A percentile compares a stretch with the other conserved stretches of the same genome.
Evolutionary conservation across 2,329 filamentous ascomycete species (phyloP).

Genomic region (Aspergillus arachidicola): DNA sequence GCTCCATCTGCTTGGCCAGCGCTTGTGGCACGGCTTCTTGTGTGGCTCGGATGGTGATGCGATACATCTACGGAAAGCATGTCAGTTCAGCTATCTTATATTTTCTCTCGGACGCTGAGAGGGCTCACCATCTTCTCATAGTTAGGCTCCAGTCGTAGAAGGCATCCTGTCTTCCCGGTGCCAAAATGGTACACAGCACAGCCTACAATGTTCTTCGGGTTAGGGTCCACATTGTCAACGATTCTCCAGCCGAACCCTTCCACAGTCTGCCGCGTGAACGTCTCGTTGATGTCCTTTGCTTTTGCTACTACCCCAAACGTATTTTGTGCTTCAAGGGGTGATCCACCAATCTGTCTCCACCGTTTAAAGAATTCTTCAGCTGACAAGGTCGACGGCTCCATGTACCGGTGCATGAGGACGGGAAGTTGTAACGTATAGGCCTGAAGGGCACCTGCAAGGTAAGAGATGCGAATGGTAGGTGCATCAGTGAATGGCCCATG

Average conservation of each 20-base stretch:
- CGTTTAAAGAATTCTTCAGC: conserved; percentile 98
- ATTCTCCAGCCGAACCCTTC: conserved; percentile 90
- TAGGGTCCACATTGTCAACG: conserved; percentile 83
- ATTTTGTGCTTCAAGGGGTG: conserved; percentile 81
- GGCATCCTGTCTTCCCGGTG: conserved; percentile 89
- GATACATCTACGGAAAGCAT: conserved; percentile 73
- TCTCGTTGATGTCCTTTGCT: conserved; percentile 67
- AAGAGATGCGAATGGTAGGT: conserved; percentile 91
- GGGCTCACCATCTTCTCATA: conserved; percentile 79
- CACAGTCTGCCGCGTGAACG: conserved; percentile 72
- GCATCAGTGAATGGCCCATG: conserved; percentile 75
- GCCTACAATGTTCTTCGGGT: conserved; percentile 90
- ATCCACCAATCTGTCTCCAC: conserved; percentile 96
- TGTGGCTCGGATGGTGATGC: conserved; percentile 89
- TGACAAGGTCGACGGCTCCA: conserved; percentile 84
- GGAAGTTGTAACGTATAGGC: conserved; percentile 90
- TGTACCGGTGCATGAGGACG: conserved; percentile 89
- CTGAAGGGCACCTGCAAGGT: conserved; percentile 90
- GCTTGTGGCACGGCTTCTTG: conserved; percentile 84
- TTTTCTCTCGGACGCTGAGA: background rate
- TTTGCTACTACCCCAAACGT: conserved; percentile 73
- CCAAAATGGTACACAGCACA: conserved; percentile 76
- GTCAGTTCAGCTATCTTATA: background rate
- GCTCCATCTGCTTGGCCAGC: conserved; percentile 84
- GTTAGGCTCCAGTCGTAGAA: conserved; percentile 93